Evolutionary conservation across 192 early-diverging fungal genomes (phyloP), one percentile per base, ranked within the genome.

Genomic region (Umbelopsis ramanniana): DNA sequence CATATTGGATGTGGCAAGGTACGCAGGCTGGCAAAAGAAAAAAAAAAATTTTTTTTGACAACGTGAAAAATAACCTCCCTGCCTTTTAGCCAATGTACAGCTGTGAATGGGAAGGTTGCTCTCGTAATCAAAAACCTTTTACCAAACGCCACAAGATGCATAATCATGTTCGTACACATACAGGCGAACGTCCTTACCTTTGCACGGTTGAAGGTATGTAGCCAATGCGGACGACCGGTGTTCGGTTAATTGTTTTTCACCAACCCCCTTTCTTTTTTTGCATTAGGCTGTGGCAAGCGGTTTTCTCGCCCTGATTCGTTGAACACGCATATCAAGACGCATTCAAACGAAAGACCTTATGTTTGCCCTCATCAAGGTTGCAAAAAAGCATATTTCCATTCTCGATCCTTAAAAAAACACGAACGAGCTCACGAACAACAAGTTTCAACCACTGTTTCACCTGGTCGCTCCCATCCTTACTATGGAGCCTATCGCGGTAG

Each of bases 251-350:
- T 22, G 12, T 71, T 50, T 40, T 52, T 46, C 5, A 71, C 4
- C 66, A 0, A 29, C 67, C 47, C 47, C 47, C 47, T 48, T 63
- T 12, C 8, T 40, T 40, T 40, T 40, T 40, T 40, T 3, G 8
- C 3, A 40, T 23, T 46, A 75, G 90, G 85, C 46, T 94, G 92
- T 66, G 87, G 79, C 35, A 93, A 92, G 72, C 83, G 78, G 46
- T 94, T 94, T 83, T 89, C 90, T 29, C 86, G 91, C n/a, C 89
- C 88, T 40, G 93, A 93, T 75, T 89, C 88, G 15, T 79, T 94
- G 21, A 83, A 85, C 52, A 86, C 89, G 54, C 93, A 94, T 67
- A 84, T 81, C 75, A 92, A 85, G 73, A 87, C 83, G 48, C 88
- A 82, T 72, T 82, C 89, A 35, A 86, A 86, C 37, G 53, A 82